A percentile compares a stretch with the other conserved stretches of the same genome.
Conservation (phyloP, 2,329 filamentous ascomycete species). For the Phialophora macrospora region DNA sequence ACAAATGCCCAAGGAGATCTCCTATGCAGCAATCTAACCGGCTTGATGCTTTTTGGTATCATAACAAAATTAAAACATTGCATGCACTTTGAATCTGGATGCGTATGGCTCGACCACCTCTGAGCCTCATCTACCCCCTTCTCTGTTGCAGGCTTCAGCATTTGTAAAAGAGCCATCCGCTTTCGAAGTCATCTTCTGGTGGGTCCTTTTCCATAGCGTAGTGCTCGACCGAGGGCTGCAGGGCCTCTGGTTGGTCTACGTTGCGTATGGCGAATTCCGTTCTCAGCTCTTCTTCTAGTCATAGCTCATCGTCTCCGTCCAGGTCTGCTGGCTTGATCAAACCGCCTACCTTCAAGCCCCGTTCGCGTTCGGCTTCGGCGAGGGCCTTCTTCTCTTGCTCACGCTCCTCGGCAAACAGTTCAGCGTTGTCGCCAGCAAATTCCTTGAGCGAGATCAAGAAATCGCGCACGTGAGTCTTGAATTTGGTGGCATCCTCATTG, state of each 20-base stretch:
- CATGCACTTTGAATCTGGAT: conserved; percentile 21
- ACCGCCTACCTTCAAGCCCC: conserved; percentile 92
- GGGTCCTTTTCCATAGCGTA: conserved; percentile 34
- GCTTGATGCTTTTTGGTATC: conserved; percentile 36
- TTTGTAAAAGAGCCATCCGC: conserved; percentile 39
- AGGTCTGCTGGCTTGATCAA: conserved; percentile 97
- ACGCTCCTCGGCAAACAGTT: conserved; percentile 91
- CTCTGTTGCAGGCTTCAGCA: conserved; percentile 13
- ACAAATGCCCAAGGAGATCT: conserved; percentile 22
- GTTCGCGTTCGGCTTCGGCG: conserved; percentile 85
- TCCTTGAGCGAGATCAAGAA: conserved; percentile 98
- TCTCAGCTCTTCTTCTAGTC: conserved; percentile 74
- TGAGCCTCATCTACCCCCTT: not conserved
- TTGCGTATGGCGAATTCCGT: conserved; percentile 40
- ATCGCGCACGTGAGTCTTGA: conserved; percentile 93
- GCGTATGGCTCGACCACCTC: conserved; percentile 13
- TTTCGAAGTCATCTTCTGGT: conserved; percentile 25
- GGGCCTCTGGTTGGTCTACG: conserved; percentile 12
- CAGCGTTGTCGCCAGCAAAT: conserved; percentile 92
- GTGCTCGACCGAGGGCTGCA: conserved; percentile 37
- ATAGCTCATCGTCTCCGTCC: conserved; percentile 79
- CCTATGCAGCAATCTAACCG: conserved; percentile 3
- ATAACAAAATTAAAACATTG: conserved; percentile 29
- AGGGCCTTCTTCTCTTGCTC: conserved; percentile 87
- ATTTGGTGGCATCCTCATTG: conserved; percentile 88